Evolutionary conservation across 1,284 basidiomycete species (phyloP), one percentile per base, ranked within the genome.

Genomic region (Cryptococcus sp.): DNA sequence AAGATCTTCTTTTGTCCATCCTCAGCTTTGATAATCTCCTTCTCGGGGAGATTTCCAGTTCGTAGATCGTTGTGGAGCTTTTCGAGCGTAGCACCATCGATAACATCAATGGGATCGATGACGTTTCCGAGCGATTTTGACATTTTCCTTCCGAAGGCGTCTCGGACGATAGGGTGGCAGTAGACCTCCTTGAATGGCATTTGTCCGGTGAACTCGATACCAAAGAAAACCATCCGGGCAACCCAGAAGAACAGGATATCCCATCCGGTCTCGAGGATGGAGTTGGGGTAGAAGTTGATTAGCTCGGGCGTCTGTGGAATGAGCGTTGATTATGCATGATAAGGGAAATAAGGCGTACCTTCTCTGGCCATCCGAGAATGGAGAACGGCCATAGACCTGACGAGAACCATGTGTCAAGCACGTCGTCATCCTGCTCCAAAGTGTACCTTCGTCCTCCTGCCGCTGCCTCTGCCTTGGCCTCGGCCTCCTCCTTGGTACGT

Each of bases 211-310:
- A 97, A 83, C 57, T 88, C 83, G 67, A 93, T 79, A 50, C 96
- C 94, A 37, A 98, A 85, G 73, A 99, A 81, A 54, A 90, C 93
- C 96, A 98, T 99, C 47, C 93, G 86, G 7, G 96, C 93, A 19
- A 98, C 93, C 96, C 96, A 98, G 84, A 98, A 98, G 82, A 96
- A 96, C 34, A 98, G 77, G 64, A 98, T 98, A 64, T 98, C 96
- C 93, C 96, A 98, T 45, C 96, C 96, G 0, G 96, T 98, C 77
- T 98, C 96, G 44, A 98, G 83, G 45, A 98, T 66, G 19, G 86
- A 84, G 9, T 90, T 79, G 0, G 96, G 96, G 76, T 94, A 98
- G 79, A 89, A 98, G 50, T 80, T 77, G 60, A 84, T 74, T 28
- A 91, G 64, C 70, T 97, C 92, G 14, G 77, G 64, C 0, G 85